Evolutionary conservation across 352 stramenopile species (phyloP), one percentile per base, ranked within the genome.

Genomic region (Aphanomyces cochlioides): DNA sequence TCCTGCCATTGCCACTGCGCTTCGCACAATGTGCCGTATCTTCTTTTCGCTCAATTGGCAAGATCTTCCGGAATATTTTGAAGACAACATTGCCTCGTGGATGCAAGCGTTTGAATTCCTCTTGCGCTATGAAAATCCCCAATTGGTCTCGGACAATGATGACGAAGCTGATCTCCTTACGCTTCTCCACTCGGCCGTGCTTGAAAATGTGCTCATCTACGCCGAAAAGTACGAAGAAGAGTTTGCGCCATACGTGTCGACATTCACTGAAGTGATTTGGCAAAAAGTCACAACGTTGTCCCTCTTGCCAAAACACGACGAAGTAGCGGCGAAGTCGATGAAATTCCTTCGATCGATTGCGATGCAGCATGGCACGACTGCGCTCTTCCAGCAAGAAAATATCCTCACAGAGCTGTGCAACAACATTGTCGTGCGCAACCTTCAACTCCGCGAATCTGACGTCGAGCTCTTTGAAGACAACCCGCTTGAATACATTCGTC

Each of bases 391-490:
- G 68, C 83, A 88, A 8, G 75, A 80, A 8, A 80, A 92, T 45
- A 80, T 96, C 21, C 70, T 93, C 34, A 79, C 80, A 0, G 81
- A 99, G 73, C 97, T 99, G 57, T 93, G 98, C 69, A 82, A 94
- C 10, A 86, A 81, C 28, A 99, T 99, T 76, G 95, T 99, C 7
- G 95, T 99, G 58, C 98, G 95, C 13, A 99, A 99, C 77, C 69
- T 99, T 41, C 93, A 90, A 68, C 87, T 99, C 66, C 90, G 97
- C n/a, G 94, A 98, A 50, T 89, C 81, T 10, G 89, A 96, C 61
- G 97, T 99, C 74, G 96, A 99, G 78, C 80, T 97, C 21, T 99
- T 99, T 73, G 97, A 99, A 74, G 97, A 99, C 76, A 98, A 99
- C 77, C 96, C 96, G 6, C 91, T 97, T 71, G 97, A 99, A 66